Conservation (phyloP, 768 basidiomycete species). For the Leccinum variicolor region DNA sequence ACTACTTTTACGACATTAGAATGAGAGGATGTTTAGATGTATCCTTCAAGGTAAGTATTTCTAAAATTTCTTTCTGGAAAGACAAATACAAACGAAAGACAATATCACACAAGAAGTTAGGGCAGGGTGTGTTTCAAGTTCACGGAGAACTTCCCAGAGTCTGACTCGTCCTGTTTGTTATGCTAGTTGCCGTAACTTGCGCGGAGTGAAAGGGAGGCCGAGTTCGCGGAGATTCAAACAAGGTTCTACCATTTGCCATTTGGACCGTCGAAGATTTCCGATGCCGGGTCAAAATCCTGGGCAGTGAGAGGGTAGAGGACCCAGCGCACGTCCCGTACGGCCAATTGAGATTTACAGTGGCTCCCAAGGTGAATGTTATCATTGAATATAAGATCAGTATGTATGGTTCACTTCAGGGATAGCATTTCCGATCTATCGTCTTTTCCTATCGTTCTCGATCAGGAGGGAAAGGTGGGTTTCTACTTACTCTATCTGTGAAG, state of each 20-base stretch:
- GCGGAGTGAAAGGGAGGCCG: constrained; percentile 6
- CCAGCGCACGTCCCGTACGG: constrained; percentile 50
- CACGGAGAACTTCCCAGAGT: not conserved
- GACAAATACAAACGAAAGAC: not conserved
- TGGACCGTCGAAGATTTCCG: too few species aligned
- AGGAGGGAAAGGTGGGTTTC: constrained; percentile 59
- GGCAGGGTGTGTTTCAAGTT: not conserved
- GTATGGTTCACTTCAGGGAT: constrained; percentile 1
- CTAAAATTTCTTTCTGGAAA: not conserved
- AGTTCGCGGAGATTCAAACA: constrained; percentile 27
- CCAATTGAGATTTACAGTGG: constrained; percentile 49
- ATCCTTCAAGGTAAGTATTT: not conserved
- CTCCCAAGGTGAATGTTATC: constrained; percentile 47
- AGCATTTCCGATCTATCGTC: not conserved
- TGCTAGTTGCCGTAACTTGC: constrained; percentile 4
- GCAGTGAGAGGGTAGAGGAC: constrained; percentile 41
- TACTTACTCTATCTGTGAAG: constrained; percentile 5
- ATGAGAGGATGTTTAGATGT: not conserved
- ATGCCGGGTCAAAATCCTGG: constrained; percentile 37
- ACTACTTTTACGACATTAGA: not conserved
- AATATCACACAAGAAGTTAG: not conserved
- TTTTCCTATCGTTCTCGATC: not conserved
- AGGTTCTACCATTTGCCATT: not conserved
- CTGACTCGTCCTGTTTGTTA: not conserved
- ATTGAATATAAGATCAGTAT: not conserved